These are phyloP conservation scores for Hortiboletus rubellus DNA, from an alignment of 1,284 basidiomycete genomes.

Conservation along the genomic window DNA sequence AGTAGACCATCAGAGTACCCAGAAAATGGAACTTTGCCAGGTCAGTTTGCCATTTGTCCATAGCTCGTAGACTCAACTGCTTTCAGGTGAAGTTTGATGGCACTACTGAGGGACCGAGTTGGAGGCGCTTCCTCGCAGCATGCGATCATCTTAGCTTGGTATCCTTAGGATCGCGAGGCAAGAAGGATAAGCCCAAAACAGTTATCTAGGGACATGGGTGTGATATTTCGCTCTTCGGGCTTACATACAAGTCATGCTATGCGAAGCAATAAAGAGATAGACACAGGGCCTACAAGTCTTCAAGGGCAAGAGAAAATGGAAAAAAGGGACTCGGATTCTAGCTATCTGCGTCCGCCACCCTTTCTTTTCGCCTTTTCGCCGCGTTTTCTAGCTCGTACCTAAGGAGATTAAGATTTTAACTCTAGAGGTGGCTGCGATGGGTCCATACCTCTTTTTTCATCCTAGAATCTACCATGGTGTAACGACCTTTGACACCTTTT, in stretches of 20 bases:
- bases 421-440: not conserved
- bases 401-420: constrained; percentile 8
- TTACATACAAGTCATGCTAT: not conserved
- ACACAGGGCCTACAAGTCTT: not conserved
- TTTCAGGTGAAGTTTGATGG: constrained; percentile 50
- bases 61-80: constrained; percentile 3
- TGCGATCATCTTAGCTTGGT: constrained; percentile 50
- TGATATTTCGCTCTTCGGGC: constrained; percentile 8
- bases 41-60: constrained; percentile 36
- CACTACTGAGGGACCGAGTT: constrained; percentile 40
- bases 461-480: constrained; percentile 87
- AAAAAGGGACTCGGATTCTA: not conserved
- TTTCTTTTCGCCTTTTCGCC: constrained; percentile 67
- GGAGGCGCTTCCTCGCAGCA: constrained; percentile 52
- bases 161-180: constrained; percentile 21
- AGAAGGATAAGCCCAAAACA: constrained; percentile 8
- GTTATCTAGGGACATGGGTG: constrained; percentile 8
- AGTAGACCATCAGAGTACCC: constrained; percentile 56
- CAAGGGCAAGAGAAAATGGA: not conserved
- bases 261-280: not conserved
- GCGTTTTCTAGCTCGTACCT: constrained; percentile 73
- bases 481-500: constrained; percentile 93
- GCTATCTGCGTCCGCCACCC: constrained; percentile 39
- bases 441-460: constrained; percentile 78
- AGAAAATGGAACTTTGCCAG: constrained; percentile 54